These are phyloP conservation scores for Cairneyella variabilis DNA, from an alignment of 495 filamentous ascomycete species.

Conservation along the genomic window DNA sequence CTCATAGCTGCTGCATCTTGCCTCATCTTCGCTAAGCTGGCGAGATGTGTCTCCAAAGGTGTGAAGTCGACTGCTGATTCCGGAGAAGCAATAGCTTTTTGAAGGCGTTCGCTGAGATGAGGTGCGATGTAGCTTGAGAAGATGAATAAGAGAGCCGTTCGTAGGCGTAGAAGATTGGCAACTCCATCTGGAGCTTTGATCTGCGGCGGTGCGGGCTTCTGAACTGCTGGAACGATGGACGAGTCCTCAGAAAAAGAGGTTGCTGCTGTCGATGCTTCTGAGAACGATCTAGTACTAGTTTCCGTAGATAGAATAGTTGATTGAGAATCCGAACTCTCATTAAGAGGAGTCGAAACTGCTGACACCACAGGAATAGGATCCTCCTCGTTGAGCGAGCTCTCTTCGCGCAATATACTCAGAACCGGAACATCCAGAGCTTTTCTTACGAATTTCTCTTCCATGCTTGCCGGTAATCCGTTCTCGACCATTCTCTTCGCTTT, in stretches of 20 bases:
- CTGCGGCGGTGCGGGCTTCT: slow-evolving; percentile 34
- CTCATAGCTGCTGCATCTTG: slow-evolving; percentile 65
- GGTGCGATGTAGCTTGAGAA: slow-evolving; percentile 64
- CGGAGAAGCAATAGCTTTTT: slow-evolving; percentile 41
- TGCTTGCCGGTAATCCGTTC: slow-evolving; percentile 64
- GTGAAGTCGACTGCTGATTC: slow-evolving; percentile 60
- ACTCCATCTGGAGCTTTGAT: slow-evolving; percentile 49
- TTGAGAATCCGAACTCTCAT: slow-evolving; percentile 34
- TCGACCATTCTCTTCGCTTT: slow-evolving; percentile 71
- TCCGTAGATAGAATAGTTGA: slow-evolving; percentile 32
- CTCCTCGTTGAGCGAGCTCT: slow-evolving; percentile 35
- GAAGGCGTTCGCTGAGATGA: slow-evolving; percentile 44
- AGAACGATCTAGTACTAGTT: slow-evolving; percentile 33
- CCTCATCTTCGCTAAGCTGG: slow-evolving; percentile 57
- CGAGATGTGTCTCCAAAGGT: slow-evolving; percentile 63
- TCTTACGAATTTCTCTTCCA: slow-evolving; percentile 82
- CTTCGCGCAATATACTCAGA: slow-evolving; percentile 50
- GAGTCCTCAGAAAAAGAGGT: slow-evolving; percentile 33
- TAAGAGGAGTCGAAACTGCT: slow-evolving; percentile 24
- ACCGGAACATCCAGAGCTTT: slow-evolving; percentile 73
- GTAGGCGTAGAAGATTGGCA: slow-evolving; percentile 62
- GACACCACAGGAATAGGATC: slow-evolving; percentile 31
- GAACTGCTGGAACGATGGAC: slow-evolving; percentile 7
- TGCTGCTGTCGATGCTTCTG: slow-evolving; percentile 39
- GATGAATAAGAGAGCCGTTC: slow-evolving; percentile 73